A percentile compares a stretch with the other conserved stretches of the same genome.
Conservation (phyloP, 2,329 filamentous ascomycete genomes). For the Rachicladosporium sp. region DNA sequence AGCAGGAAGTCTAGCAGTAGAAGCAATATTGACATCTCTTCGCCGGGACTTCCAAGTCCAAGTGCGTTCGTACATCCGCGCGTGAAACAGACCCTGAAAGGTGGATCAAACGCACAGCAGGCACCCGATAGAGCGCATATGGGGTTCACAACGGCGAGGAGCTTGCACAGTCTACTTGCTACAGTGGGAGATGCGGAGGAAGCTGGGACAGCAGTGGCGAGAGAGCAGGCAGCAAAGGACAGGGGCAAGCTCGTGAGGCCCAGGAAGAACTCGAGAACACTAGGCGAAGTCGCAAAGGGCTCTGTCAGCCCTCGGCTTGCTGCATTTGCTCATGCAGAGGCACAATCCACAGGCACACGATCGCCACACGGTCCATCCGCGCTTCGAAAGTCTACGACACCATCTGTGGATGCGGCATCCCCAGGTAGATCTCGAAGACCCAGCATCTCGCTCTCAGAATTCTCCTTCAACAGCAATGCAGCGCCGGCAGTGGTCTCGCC, state of each 20-base stretch:
- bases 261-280: conserved; percentile 1
- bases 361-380: not conserved
- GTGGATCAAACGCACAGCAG: conserved; percentile 7
- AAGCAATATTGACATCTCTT: not conserved
- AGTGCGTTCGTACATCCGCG: conserved; percentile 3
- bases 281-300: not conserved
- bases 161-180: conserved; percentile 4
- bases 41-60: conserved; percentile 1
- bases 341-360: not conserved
- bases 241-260: conserved; percentile 6
- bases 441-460: conserved; percentile 11
- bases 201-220: not conserved
- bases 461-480: conserved; percentile 5
- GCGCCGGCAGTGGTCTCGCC: not conserved
- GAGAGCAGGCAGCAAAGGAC: conserved; percentile 1
- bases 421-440: conserved; percentile 3
- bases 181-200: conserved; percentile 1
- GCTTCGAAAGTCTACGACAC: not conserved
- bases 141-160: conserved; percentile 10
- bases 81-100: not conserved
- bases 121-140: conserved; percentile 6
- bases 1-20: too few relatives aligned
- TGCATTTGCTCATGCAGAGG: conserved; percentile 1
- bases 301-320: not conserved
- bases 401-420: not conserved